Evolutionary conservation across 169 alveolate genomes (phyloP), one percentile per base, ranked within the genome.

Genomic region (Eimeria necatrix): DNA sequence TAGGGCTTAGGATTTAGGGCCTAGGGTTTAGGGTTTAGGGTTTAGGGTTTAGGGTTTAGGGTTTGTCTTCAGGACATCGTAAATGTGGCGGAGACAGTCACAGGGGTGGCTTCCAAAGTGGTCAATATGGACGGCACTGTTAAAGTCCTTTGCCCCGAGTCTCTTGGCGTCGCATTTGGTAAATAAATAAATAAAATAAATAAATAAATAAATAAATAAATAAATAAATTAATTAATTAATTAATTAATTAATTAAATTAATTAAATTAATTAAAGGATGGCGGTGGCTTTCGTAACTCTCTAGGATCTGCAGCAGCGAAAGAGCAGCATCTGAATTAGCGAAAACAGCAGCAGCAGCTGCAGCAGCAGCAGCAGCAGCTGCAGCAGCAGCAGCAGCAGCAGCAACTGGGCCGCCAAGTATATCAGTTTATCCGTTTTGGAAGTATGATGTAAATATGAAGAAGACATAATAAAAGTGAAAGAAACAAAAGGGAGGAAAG

Each of bases 311-410:
- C 46, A 0, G 78, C 78, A 68, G 48, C 78, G 8, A 48, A 32
- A 68, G 78, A 68, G 78, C 78, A 68, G 4, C 46, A 68, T 8
- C 78, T n/a, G 46, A 32, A 68, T 32, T 22, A 22, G 48, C 46
- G 26, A 48, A 32, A 64, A 64, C 46, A 68, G n/a, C 78, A 0
- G 78, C 78, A 14, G 78, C 46, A 68, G 78, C n/a, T 7, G 4
- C 48, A 5, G 78, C 78, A 5, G 78, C 78, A 68, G 78, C 78
- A 68, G 5, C 78, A 4, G n/a, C 78, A 20, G 78, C 78, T n/a
- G 78, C 73, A 3, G 73, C 73, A 3, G 73, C n/a, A 3, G 24
- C 73, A 3, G 22, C 73, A 9, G 73, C 73, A 61, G 73, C 73
- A 14, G 12, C 12, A 61, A 61, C 24, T 9, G 8, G 7, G 73